A percentile compares a stretch with the other conserved stretches of the same genome.
Evolutionary conservation across 495 filamentous ascomycete genomes (phyloP).

Genomic region (Podospora sp.): DNA sequence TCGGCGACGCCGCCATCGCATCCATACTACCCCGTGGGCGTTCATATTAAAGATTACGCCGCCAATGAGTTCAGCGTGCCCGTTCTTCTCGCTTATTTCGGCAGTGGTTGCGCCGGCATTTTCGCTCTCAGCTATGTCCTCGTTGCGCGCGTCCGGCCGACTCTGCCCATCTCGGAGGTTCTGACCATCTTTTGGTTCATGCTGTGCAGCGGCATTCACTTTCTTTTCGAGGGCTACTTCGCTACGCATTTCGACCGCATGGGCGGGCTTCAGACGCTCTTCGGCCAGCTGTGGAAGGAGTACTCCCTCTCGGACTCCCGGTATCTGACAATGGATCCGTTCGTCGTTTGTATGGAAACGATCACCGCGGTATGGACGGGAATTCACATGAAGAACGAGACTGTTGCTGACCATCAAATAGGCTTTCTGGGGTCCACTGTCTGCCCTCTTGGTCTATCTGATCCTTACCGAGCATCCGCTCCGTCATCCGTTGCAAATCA

Average conservation of each 20-base stretch:
- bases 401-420: background rate
- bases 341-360: conserved; percentile 83
- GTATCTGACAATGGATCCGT: conserved; percentile 75
- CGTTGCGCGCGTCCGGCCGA: conserved; percentile 37
- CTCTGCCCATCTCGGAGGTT: conserved; percentile 43
- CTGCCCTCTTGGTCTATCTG: conserved; percentile 49
- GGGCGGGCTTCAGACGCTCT: conserved; percentile 50
- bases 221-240: conserved; percentile 75
- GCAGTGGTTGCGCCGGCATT: conserved; percentile 42
- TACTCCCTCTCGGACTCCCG: conserved; percentile 82
- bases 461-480: conserved; percentile 51
- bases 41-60: conserved; percentile 47
- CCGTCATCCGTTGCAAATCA: conserved; percentile 55
- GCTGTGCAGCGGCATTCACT: conserved; percentile 57
- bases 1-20: conserved; percentile 23
- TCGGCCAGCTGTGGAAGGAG: conserved; percentile 88
- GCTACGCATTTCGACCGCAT: conserved; percentile 61
- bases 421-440: conserved; percentile 59
- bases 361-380: conserved; percentile 69
- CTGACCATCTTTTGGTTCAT: conserved; percentile 57
- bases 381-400: conserved; percentile 4
- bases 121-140: conserved; percentile 44
- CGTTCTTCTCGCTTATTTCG: conserved; percentile 48
- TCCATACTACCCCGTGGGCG: conserved; percentile 55
- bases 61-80: conserved; percentile 50